A percentile compares a stretch with the other conserved stretches of the same genome.
Conservation (phyloP, 306 rosid species). For the Acacia confusa region DNA sequence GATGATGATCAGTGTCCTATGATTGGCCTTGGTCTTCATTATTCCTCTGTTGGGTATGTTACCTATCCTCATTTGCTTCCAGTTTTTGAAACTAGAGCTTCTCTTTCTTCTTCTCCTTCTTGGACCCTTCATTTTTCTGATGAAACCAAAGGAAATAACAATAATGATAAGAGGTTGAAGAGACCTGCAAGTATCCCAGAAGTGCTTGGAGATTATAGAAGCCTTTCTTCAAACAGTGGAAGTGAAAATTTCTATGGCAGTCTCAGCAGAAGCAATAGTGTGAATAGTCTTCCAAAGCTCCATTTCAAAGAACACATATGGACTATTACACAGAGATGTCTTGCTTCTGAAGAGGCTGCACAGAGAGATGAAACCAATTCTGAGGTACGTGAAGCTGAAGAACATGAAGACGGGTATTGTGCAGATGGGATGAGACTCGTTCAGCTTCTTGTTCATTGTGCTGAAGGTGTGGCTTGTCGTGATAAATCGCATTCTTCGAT, state of each 20-base stretch:
- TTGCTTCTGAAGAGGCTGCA: conserved; percentile 70
- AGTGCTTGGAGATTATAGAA: conserved; percentile 20
- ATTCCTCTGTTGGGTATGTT: conserved; percentile 30
- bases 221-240: conserved; percentile 15
- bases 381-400: conserved; percentile 37
- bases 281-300: conserved; percentile 41
- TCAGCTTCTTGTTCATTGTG: conserved; percentile 79
- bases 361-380: conserved; percentile 33
- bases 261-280: conserved; percentile 34
- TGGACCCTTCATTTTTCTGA: conserved; percentile 33
- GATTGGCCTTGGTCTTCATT: conserved; percentile 1
- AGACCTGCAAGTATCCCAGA: conserved; percentile 25
- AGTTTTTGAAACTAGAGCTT: conserved; percentile 9
- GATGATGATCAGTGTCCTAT: conserved; percentile 20
- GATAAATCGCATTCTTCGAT: conserved; percentile 68
- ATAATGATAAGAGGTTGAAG: conserved; percentile 46
- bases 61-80: conserved; percentile 31
- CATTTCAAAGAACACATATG: conserved; percentile 72
- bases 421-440: conserved; percentile 84
- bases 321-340: conserved; percentile 56
- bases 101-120: neutral
- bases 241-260: neutral
- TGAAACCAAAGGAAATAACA: conserved; percentile 37
- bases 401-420: conserved; percentile 41
- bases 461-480: conserved; percentile 93